A percentile compares a stretch with the other conserved stretches of the same genome.
Evolutionary conservation across 371 early-diverging fungal genomes (phyloP).

Genomic region (Mucor lusitanicus): DNA sequence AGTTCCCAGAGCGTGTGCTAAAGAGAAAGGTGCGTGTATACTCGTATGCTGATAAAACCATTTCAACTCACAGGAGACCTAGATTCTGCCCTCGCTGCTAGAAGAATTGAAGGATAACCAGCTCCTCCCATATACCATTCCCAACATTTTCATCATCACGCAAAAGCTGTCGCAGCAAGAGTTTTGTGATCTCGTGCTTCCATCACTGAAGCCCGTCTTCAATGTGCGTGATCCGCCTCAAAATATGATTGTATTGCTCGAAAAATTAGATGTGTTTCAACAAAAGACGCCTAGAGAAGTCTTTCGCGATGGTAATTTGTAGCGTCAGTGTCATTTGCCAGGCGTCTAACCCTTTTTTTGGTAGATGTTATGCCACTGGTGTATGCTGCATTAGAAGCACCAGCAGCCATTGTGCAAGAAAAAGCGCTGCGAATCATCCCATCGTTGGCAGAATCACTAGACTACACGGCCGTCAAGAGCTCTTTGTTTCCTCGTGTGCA

Average conservation of each 20-base stretch:
- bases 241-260: constrained; percentile 65
- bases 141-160: constrained; percentile 71
- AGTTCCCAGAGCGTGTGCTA: constrained; percentile 73
- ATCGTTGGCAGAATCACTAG: constrained; percentile 59
- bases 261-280: constrained; percentile 63
- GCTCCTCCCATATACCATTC: constrained; percentile 73
- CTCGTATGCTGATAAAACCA: too few relatives aligned
- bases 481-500: constrained; percentile 78
- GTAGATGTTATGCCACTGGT: constrained; percentile 77
- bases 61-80: constrained; percentile 14
- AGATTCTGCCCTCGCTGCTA: constrained; percentile 72
- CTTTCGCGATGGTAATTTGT: constrained; percentile 58
- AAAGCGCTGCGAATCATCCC: constrained; percentile 76
- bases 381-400: constrained; percentile 68
- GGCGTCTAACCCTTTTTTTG: not conserved
- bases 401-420: constrained; percentile 72
- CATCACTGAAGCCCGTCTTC: constrained; percentile 68
- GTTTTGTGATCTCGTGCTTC: constrained; percentile 64
- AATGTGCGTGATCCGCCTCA: constrained; percentile 64
- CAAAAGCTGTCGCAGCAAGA: constrained; percentile 65
- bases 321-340: too few relatives aligned
- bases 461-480: constrained; percentile 71
- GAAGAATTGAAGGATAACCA: constrained; percentile 75
- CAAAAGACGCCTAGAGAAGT: constrained; percentile 61
- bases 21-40: constrained; percentile 51